Conservation (phyloP, 208 protist genomes). For the Balamuthia mandrillaris region DNA sequence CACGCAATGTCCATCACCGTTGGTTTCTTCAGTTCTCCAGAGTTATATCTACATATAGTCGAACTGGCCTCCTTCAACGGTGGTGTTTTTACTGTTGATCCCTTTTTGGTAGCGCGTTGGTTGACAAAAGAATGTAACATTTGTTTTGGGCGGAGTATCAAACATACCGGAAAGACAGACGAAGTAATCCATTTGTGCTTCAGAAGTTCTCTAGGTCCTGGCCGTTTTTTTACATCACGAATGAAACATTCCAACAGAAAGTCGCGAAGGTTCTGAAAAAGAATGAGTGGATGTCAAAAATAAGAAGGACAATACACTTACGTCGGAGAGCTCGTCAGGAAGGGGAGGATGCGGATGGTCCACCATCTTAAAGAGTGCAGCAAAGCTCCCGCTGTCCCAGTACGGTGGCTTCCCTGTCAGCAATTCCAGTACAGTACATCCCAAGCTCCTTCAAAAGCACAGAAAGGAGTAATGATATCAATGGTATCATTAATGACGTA, state of each 20-base stretch:
- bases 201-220: conserved; percentile 65
- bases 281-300: conserved; percentile 54
- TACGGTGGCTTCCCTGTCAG: conserved; percentile 83
- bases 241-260: conserved; percentile 76
- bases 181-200: conserved; percentile 59
- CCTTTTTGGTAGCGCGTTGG: too few species aligned
- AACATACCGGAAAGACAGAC: neutral
- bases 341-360: conserved; percentile 61
- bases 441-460: conserved; percentile 75
- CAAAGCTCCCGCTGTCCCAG: conserved; percentile 79
- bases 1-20: too few species aligned
- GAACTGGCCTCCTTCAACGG: too few species aligned
- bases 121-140: too few species aligned
- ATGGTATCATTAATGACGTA: neutral
- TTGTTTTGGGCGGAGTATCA: too few species aligned
- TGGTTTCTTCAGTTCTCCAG: too few species aligned
- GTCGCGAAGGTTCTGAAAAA: conserved; percentile 51
- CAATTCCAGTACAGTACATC: conserved; percentile 87
- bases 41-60: too few species aligned
- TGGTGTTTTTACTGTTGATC: too few species aligned
- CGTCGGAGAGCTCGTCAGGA: neutral
- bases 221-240: conserved; percentile 70
- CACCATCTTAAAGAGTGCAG: conserved; percentile 81
- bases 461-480: neutral
- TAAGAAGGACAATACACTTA: neutral